These are phyloP conservation scores for Zygoascus meyerae DNA, from an alignment of 1,139 yeast species.

Conservation along the genomic window DNA sequence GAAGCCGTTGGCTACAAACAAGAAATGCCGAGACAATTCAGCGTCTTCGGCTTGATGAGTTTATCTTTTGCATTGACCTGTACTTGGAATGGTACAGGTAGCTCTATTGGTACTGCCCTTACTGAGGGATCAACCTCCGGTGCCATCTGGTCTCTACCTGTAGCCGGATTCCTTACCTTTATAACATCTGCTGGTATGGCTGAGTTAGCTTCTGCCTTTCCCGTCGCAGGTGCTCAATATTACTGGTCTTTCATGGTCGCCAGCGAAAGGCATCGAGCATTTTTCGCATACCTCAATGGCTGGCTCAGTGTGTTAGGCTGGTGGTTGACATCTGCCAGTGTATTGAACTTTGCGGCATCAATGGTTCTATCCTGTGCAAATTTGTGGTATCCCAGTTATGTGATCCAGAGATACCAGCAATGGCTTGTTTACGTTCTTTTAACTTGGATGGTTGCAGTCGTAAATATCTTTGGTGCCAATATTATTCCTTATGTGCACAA, in stretches of 20 bases:
- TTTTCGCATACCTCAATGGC: conserved; percentile 50
- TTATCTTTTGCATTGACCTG: conserved; percentile 46
- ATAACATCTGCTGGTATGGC: conserved; percentile 44
- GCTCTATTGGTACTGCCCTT: conserved; percentile 43
- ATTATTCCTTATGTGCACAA: conserved; percentile 38
- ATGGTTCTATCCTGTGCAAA: conserved; percentile 10
- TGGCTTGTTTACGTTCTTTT: conserved; percentile 19
- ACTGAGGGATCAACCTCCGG: conserved; percentile 44
- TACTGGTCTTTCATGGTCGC: conserved; percentile 54
- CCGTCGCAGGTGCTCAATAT: conserved; percentile 55
- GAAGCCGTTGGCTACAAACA: conserved; percentile 23
- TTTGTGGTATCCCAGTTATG: conserved; percentile 44
- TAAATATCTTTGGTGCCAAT: conserved; percentile 8
- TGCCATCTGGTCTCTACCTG: conserved; percentile 38
- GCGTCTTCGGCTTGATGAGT: conserved; percentile 47
- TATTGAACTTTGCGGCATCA: conserved; percentile 39
- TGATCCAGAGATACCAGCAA: conserved; percentile 45
- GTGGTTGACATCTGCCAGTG: conserved; percentile 52
- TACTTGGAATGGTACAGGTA: conserved; percentile 48
- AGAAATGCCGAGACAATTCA: conserved; percentile 43
- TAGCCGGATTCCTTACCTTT: conserved; percentile 45
- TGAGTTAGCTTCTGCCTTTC: conserved; percentile 49
- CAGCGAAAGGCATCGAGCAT: conserved; percentile 42
- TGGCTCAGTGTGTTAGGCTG: conserved; percentile 41
- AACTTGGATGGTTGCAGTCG: conserved; percentile 6